Evolutionary conservation across 164 flowering plant species (phyloP).

Genomic region (Nymphaea colorata): DNA sequence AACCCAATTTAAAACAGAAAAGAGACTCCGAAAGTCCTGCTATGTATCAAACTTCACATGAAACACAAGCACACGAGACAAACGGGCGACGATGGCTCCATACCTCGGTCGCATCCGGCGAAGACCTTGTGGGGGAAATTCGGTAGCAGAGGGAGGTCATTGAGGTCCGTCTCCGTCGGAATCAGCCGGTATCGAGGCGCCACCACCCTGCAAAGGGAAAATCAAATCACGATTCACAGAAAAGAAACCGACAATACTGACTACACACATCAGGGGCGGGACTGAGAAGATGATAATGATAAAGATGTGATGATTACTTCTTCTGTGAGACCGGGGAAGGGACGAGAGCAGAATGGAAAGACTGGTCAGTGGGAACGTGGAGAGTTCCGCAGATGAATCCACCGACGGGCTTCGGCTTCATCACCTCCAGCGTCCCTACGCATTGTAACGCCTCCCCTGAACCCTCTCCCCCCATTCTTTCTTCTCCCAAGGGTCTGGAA

Average conservation of each 20-base stretch:
- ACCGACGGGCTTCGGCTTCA: slow-evolving; percentile 42
- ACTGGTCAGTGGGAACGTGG: slow-evolving; percentile 71
- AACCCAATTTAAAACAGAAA: too few species aligned
- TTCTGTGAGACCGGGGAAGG: slow-evolving; percentile 38
- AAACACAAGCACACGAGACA: neutral
- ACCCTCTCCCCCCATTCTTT: neutral
- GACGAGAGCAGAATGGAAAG: slow-evolving; percentile 54
- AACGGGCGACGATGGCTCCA: neutral
- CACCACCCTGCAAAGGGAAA: slow-evolving; percentile 25
- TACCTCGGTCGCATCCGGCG: slow-evolving; percentile 29
- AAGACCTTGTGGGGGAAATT: slow-evolving; percentile 40
- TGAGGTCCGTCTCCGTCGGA: slow-evolving; percentile 82
- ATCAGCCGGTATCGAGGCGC: slow-evolving; percentile 84
- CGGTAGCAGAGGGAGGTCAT: slow-evolving; percentile 45
- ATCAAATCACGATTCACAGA: neutral
- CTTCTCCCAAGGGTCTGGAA: neutral
- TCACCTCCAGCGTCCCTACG: slow-evolving; percentile 69
- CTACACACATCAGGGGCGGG: neutral
- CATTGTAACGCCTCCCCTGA: slow-evolving; percentile 39
- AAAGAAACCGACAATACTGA: neutral
- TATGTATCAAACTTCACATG: too few species aligned
- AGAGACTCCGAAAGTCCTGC: too few species aligned
- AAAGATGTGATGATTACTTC: slow-evolving; percentile 11
- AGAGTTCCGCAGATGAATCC: slow-evolving; percentile 89
- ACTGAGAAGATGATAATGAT: neutral